Percentiles rank a stretch among this genome's conserved stretches.
These are phyloP conservation scores for Geranomyces michiganensis DNA, from an alignment of 192 early-diverging fungal species.

Conservation along the genomic window DNA sequence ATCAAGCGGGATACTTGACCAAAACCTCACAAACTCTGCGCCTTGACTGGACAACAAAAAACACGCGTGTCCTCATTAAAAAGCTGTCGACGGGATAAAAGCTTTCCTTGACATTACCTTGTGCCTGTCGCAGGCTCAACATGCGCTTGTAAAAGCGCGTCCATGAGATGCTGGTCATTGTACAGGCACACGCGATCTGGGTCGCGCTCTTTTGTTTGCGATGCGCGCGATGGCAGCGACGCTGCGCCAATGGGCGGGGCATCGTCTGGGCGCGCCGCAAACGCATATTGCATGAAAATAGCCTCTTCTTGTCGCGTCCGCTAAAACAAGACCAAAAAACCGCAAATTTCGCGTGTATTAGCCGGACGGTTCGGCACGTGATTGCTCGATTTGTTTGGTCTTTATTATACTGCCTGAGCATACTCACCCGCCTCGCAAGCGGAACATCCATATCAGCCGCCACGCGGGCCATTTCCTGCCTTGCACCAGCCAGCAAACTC, in stretches of 20 bases:
- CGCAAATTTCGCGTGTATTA: not conserved
- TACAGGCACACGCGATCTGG: constrained; percentile 40
- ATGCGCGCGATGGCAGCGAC: constrained; percentile 1
- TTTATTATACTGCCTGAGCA: too few species aligned
- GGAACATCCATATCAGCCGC: constrained; percentile 20
- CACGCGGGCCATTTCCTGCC: constrained; percentile 13
- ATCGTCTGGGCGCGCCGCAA: constrained; percentile 11
- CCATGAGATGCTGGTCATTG: constrained; percentile 44
- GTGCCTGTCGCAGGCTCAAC: not conserved
- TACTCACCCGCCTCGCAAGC: constrained; percentile 31
- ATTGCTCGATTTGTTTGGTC: too few species aligned
- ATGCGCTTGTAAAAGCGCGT: constrained; percentile 21
- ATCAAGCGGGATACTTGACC: constrained; percentile 25
- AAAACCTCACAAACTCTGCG: constrained; percentile 27
- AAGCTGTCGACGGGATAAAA: not conserved
- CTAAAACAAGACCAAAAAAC: constrained; percentile 6
- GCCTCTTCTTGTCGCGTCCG: constrained; percentile 32
- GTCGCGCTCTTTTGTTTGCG: constrained; percentile 1
- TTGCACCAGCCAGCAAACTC: constrained; percentile 9
- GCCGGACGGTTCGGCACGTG: too few species aligned
- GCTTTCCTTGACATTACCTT: not conserved
- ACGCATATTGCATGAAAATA: constrained; percentile 11
- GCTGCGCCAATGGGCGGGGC: not conserved
- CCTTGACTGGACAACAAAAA: too few species aligned
- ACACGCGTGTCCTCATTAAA: too few species aligned